Base-by-base conservation (phyloP, 768 basidiomycete genomes). In the Boletus reticuloceps region DNA sequence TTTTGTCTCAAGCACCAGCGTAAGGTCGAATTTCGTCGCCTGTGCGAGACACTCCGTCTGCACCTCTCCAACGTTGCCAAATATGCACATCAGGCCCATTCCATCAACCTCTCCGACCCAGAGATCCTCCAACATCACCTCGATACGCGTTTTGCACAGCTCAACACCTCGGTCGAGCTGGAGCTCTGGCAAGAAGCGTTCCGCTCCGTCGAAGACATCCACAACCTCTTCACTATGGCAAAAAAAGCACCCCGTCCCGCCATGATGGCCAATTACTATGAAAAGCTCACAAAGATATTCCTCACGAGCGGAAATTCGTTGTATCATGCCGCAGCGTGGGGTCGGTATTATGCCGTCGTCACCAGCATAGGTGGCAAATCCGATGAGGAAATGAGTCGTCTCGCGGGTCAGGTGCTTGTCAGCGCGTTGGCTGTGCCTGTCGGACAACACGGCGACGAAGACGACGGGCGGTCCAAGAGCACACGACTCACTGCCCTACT, bases 221-320 rank as follows among this genome's bases (percentile, higher is more conserved):
- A 98, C 76, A 94, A 94, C 64, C 82, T 98, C 36, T 84, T 99
- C 60, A 91, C 87, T 12, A 86, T 93, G 83, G 89, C 90, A 29
- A 96, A 96, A 72, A 96, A 94, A 73, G 85, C 91, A 0, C 92
- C 94, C 2, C 86, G 93, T 34, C 92, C 93, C 0, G 81, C 87
- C 13, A 96, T 98, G 94, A 98, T 98, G 95, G 93, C 94, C 55
- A 94, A 91, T 72, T 98, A 98, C 75, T 98, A 98, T 75, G 94
- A 98, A 72, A 98, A 98, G 74, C 84, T 98, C 60, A 91, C 95
- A 41, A 89, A 88, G 68, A 96, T 99, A 59, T 99, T 98, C 79
- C 80, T 95, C 64, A 96, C 94, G 79, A 92, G 89, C 56, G 91
- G 93, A 16, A 96, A 94, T 64, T 88, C 93, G 5, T 78, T 99